phyloP scores from a whole-genome alignment of 495 filamentous ascomycete genomes.

The Elaphomyces granulatus region DNA sequence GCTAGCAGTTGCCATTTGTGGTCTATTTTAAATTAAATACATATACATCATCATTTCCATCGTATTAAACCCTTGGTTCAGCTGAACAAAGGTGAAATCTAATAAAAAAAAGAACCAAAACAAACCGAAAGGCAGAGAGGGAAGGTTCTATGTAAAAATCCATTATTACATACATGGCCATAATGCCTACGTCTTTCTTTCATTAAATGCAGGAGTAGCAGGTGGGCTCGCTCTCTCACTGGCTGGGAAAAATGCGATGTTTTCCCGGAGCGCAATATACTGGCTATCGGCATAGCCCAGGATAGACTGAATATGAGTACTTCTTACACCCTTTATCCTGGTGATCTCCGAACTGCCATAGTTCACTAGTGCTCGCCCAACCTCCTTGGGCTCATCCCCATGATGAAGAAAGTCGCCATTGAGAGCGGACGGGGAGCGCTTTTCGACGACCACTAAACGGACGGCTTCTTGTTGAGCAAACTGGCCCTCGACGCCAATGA shows the following conservation, averaged over 20 bases:
- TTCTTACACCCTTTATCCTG: slow-evolving; percentile 71
- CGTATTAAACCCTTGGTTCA: no score
- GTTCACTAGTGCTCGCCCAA: slow-evolving; percentile 85
- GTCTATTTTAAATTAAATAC: no score
- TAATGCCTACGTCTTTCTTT: slow-evolving; percentile 5
- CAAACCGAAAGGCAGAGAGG: no score
- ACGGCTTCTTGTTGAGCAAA: slow-evolving; percentile 92
- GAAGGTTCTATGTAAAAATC: no score
- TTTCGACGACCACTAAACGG: slow-evolving; percentile 60
- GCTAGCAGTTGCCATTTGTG: no score
- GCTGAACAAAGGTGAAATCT: no score
- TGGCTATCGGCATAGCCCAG: slow-evolving; percentile 89
- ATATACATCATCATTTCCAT: no score
- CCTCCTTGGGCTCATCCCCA: slow-evolving; percentile 46
- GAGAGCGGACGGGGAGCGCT: slow-evolving; percentile 22
- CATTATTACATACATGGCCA: no score
- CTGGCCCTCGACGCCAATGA: slow-evolving; percentile 73
- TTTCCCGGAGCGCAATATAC: slow-evolving; percentile 83
- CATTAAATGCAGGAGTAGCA: slow-evolving; percentile 25
- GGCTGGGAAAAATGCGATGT: slow-evolving; percentile 57
- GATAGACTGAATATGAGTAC: slow-evolving; percentile 58
- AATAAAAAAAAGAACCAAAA: no score
- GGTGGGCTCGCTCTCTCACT: slow-evolving; percentile 21
- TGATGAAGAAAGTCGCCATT: slow-evolving; percentile 32
- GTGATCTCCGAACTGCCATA: slow-evolving; percentile 74